These are phyloP conservation scores for Dimocarpus longan DNA, from an alignment of 345 rosid genomes.

Conservation along the genomic window DNA sequence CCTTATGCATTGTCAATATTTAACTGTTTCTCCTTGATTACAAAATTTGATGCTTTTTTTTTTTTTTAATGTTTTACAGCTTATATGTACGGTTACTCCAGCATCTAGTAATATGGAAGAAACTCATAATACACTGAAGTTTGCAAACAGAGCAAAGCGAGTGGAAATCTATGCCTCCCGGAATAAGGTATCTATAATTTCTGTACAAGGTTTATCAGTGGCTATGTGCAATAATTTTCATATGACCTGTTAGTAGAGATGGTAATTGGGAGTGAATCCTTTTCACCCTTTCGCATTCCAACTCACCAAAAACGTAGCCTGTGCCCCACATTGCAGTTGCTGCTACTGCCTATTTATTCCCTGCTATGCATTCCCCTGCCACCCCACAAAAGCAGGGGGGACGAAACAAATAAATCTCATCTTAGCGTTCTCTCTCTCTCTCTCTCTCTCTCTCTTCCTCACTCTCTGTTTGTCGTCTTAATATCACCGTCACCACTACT, in stretches of 20 bases:
- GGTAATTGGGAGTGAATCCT: neutral
- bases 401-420: neutral
- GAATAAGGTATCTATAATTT: slow-evolving; percentile 65
- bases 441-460: neutral
- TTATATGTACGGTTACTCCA: slow-evolving; percentile 97
- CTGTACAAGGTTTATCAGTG: slow-evolving; percentile 11
- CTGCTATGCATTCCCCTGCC: neutral
- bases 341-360: neutral
- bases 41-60: slow-evolving; percentile 5
- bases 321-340: neutral
- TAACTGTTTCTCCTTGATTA: neutral
- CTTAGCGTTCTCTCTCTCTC: neutral
- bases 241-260: neutral
- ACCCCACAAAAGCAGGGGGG: neutral
- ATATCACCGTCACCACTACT: neutral
- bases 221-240: neutral
- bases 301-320: neutral
- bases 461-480: neutral
- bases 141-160: slow-evolving; percentile 97
- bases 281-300: neutral
- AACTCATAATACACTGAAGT: slow-evolving; percentile 98
- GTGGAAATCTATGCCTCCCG: slow-evolving; percentile 97
- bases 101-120: slow-evolving; percentile 98
- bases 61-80: slow-evolving; percentile 49
- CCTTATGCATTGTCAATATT: neutral